These are phyloP conservation scores for Paraphoma chrysanthemicola DNA, from an alignment of 2,329 filamentous ascomycete species.

Conservation along the genomic window DNA sequence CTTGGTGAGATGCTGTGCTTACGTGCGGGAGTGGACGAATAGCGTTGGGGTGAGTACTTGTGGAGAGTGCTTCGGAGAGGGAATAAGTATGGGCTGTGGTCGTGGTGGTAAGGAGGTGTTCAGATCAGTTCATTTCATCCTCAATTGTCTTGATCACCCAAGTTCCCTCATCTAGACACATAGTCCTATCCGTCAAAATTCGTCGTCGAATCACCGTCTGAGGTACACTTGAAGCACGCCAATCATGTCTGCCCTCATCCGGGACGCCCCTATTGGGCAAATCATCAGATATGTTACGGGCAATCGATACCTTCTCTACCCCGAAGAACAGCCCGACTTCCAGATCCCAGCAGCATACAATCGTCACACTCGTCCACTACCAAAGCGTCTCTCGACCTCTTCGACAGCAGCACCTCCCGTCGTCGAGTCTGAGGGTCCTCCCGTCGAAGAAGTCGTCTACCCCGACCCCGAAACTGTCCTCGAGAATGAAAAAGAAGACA, in stretches of 20 bases:
- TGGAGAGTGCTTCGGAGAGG: neutral
- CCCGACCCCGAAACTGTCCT: constrained; percentile 32
- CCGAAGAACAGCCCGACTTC: constrained; percentile 66
- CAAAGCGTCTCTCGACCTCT: constrained; percentile 18
- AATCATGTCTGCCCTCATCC: constrained; percentile 51
- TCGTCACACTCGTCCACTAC: constrained; percentile 14
- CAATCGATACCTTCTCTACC: constrained; percentile 63
- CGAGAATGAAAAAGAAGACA: constrained; percentile 32
- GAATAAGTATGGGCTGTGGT: constrained; percentile 1
- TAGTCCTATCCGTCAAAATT: neutral
- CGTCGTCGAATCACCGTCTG: too few species aligned
- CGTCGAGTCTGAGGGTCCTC: constrained; percentile 23
- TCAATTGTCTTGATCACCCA: too few species aligned
- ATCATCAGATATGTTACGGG: constrained; percentile 62
- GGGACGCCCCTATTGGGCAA: constrained; percentile 67
- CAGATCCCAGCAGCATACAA: constrained; percentile 56
- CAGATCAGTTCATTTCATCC: too few species aligned
- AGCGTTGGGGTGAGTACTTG: neutral
- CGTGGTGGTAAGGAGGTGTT: neutral
- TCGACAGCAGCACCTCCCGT: constrained; percentile 5
- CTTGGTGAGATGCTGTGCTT: constrained; percentile 3
- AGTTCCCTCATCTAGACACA: neutral
- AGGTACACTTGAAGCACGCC: neutral
- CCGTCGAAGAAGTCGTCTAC: constrained; percentile 31
- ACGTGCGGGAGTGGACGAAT: neutral